These are phyloP conservation scores for Circinella umbellata DNA, from an alignment of 371 early-diverging fungal species.

Conservation along the genomic window DNA sequence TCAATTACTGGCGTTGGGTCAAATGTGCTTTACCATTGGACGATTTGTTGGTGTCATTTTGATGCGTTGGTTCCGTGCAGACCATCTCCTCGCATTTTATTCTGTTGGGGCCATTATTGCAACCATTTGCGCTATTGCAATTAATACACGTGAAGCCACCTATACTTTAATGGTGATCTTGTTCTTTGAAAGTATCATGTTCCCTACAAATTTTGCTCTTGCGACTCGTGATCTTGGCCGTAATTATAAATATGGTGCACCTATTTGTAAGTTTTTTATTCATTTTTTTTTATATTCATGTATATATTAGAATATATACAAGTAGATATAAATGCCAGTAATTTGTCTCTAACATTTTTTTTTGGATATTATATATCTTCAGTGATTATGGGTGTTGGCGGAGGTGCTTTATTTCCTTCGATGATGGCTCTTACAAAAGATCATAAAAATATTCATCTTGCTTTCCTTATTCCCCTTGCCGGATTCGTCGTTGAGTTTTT, in stretches of 20 bases:
- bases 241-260: slow-evolving; percentile 49
- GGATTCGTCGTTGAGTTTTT: slow-evolving; percentile 38
- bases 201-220: slow-evolving; percentile 52
- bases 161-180: slow-evolving; percentile 42
- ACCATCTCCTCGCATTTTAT: slow-evolving; percentile 39
- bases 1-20: slow-evolving; percentile 37
- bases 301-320: no score
- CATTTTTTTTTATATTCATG: not conserved
- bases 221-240: slow-evolving; percentile 48
- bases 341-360: not conserved
- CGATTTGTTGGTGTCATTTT: slow-evolving; percentile 44
- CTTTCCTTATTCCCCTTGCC: slow-evolving; percentile 41
- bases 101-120: slow-evolving; percentile 34
- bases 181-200: slow-evolving; percentile 54
- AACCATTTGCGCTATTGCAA: slow-evolving; percentile 38
- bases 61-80: slow-evolving; percentile 36
- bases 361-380: not conserved
- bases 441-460: slow-evolving; percentile 33
- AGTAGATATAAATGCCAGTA: not conserved
- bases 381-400: slow-evolving; percentile 53
- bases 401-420: slow-evolving; percentile 49
- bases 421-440: slow-evolving; percentile 46
- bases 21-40: slow-evolving; percentile 51
- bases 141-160: slow-evolving; percentile 33
- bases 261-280: slow-evolving; percentile 33